Conservation (phyloP, 2,329 filamentous ascomycete species). For the Cladosporium sp. region DNA sequence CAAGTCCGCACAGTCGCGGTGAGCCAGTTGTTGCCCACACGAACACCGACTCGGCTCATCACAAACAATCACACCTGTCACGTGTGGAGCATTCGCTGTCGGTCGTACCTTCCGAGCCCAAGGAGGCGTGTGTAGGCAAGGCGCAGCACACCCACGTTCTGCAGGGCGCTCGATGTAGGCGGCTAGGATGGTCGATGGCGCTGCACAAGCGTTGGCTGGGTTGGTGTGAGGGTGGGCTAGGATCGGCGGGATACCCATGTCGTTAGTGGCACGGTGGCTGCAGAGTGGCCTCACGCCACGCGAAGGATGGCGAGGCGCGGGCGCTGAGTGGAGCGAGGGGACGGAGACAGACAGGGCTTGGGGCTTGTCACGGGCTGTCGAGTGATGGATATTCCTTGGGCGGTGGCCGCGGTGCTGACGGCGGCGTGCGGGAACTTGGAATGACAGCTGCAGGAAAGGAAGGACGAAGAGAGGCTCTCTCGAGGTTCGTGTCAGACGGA, state of each 20-base stretch:
- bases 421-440: not conserved
- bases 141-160: conserved; percentile 8
- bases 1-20: too few relatives aligned
- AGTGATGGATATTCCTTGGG: not conserved
- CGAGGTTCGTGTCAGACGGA: not conserved
- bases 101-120: not conserved
- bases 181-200: not conserved
- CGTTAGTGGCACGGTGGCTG: conserved; percentile 6
- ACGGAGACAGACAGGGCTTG: not conserved
- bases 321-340: not conserved
- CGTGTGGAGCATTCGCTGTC: not conserved
- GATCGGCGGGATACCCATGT: conserved; percentile 4
- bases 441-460: not conserved
- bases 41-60: too few relatives aligned
- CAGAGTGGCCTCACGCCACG: conserved; percentile 4
- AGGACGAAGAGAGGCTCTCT: not conserved
- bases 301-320: conserved; percentile 1
- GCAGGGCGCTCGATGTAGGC: conserved; percentile 5
- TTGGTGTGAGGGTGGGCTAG: not conserved
- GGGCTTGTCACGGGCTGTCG: not conserved
- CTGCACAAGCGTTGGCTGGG: conserved; percentile 4
- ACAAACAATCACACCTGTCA: conserved; percentile 8
- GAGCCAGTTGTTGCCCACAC: too few relatives aligned
- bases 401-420: not conserved
- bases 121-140: not conserved